Conservation (phyloP, 352 stramenopile genomes). For the Phytophthora melonis region DNA sequence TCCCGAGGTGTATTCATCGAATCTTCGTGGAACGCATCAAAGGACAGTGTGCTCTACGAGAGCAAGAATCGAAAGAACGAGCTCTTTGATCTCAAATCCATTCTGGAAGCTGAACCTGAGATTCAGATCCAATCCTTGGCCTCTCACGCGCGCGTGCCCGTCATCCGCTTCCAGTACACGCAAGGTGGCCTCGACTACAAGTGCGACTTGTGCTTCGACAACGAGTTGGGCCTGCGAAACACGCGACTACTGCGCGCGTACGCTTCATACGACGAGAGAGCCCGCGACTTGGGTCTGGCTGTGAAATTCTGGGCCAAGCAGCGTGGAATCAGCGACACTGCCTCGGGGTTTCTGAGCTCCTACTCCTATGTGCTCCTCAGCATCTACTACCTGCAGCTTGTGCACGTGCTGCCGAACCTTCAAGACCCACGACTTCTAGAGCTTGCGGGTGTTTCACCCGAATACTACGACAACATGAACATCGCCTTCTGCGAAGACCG, state of each 20-base stretch:
- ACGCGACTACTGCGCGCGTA: conserved; percentile 81
- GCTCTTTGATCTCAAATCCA: conserved; percentile 43
- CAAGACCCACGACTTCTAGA: conserved; percentile 72
- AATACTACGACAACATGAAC: conserved; percentile 52
- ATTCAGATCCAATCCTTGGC: conserved; percentile 61
- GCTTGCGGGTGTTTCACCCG: conserved; percentile 24
- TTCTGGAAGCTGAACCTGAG: conserved; percentile 37
- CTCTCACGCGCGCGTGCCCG: conserved; percentile 64
- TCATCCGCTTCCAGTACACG: conserved; percentile 69
- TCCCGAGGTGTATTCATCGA: not conserved
- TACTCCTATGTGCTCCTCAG: conserved; percentile 99
- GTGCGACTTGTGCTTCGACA: conserved; percentile 81
- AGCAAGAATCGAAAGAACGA: conserved; percentile 48
- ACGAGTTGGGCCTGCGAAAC: conserved; percentile 76
- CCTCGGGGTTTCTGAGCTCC: conserved; percentile 94
- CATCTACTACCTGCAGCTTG: conserved; percentile 94
- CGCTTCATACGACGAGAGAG: conserved; percentile 64
- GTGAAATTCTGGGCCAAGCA: conserved; percentile 98
- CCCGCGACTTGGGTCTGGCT: conserved; percentile 91
- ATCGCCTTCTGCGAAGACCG: conserved; percentile 58
- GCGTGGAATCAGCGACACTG: conserved; percentile 95
- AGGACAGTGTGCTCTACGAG: conserved; percentile 32
- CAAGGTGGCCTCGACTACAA: conserved; percentile 46
- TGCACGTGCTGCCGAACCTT: conserved; percentile 94
- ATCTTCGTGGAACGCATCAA: too few relatives aligned